Conservation (phyloP, 169 alveolate species). For the Theileria equi region DNA sequence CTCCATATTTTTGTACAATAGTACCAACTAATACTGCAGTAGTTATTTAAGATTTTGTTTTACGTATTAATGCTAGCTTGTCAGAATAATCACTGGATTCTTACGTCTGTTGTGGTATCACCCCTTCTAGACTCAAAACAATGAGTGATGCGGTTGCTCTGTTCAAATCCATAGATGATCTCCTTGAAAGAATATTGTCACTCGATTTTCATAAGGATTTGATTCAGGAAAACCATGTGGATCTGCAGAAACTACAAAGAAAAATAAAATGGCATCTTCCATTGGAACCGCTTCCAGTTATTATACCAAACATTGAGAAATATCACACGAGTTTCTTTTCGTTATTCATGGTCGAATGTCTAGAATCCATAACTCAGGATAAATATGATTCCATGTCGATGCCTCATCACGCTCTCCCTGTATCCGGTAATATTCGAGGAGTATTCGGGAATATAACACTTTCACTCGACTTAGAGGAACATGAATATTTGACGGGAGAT, state of each 20-base stretch:
- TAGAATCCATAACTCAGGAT: slow-evolving; percentile 40
- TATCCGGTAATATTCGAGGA: slow-evolving; percentile 24
- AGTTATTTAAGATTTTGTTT: no score
- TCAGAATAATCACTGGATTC: no score
- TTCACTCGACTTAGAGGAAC: background rate
- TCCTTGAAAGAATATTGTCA: slow-evolving; percentile 46
- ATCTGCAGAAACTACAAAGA: slow-evolving; percentile 13
- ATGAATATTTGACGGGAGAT: slow-evolving; percentile 41
- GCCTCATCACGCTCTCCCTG: slow-evolving; percentile 17
- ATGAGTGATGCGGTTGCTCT: background rate
- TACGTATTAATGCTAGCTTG: no score
- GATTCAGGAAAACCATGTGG: slow-evolving; percentile 17
- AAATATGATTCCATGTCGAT: slow-evolving; percentile 38
- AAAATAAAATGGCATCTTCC: slow-evolving; percentile 58
- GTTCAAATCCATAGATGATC: slow-evolving; percentile 18
- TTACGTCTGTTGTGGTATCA: no score
- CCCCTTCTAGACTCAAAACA: no score
- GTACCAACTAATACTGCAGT: no score
- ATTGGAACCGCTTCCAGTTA: slow-evolving; percentile 21
- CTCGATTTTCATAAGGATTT: slow-evolving; percentile 52
- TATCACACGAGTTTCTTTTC: slow-evolving; percentile 54
- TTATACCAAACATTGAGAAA: slow-evolving; percentile 15
- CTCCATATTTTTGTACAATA: no score
- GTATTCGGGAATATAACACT: slow-evolving; percentile 24
- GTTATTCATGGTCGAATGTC: slow-evolving; percentile 63